phyloP scores from a whole-genome alignment of 164 flowering plant species.

The Santalum album region DNA sequence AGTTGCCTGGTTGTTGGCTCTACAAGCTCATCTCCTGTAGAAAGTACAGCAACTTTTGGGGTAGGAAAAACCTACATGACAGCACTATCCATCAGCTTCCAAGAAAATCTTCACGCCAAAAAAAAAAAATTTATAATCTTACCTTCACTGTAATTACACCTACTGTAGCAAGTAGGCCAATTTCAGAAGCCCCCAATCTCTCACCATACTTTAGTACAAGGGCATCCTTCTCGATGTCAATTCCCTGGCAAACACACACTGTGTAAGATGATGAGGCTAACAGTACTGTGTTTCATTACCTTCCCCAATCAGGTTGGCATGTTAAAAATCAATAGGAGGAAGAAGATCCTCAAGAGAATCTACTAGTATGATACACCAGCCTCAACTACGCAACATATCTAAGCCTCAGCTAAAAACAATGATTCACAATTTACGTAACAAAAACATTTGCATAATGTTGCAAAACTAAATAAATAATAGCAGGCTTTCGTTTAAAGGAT shows the following conservation, averaged over 20 bases:
- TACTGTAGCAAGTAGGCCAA: slow-evolving; percentile 79
- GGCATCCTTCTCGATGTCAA: slow-evolving; percentile 67
- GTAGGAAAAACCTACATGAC: slow-evolving; percentile 57
- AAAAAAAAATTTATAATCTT: slow-evolving; percentile 6
- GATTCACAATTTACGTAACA: no score
- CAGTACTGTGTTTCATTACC: neutral
- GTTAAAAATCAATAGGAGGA: no score
- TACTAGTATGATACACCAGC: no score
- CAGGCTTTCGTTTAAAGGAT: no score
- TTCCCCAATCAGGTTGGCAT: neutral
- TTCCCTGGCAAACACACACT: slow-evolving; percentile 44
- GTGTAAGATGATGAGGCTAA: neutral
- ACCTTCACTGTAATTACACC: slow-evolving; percentile 80
- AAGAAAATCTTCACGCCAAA: neutral
- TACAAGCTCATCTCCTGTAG: slow-evolving; percentile 95
- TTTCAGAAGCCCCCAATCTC: slow-evolving; percentile 66
- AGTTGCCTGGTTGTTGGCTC: slow-evolving; percentile 57
- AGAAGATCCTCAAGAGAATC: no score
- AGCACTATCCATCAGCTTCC: slow-evolving; percentile 3
- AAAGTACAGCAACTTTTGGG: slow-evolving; percentile 85
- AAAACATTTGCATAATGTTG: no score
- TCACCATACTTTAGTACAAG: slow-evolving; percentile 67
- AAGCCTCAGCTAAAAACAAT: no score
- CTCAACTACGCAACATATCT: no score
- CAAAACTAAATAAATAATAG: no score